Evolutionary conservation across 2,329 filamentous ascomycete species (phyloP), one percentile per base, ranked within the genome.

Genomic region (Diaporthe caulivora): DNA sequence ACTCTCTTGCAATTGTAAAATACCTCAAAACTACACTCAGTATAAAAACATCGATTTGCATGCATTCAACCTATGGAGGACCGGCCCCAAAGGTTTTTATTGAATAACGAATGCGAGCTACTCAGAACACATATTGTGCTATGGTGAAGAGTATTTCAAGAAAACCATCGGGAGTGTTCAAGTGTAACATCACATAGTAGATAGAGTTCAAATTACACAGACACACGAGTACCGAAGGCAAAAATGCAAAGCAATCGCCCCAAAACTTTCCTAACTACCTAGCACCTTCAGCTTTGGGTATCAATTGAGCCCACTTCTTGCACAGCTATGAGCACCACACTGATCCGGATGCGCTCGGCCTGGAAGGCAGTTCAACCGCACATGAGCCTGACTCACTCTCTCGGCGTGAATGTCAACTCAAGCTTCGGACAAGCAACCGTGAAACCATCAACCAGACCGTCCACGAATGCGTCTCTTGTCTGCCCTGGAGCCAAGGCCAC

Each of bases 401-500:
- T 60, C 29, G 67, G 57, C 8, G 73, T 73, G n/a, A 75, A 75
- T 9, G 74, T 29, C 42, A 75, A 18, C 1, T 75, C 51, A 11
- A 75, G 44, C 40, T 65, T 65, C 21, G 71, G 71, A 31, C 55
- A 71, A 31, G 69, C 40, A 29, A 72, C n/a, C 8, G 74, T 74
- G 53, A 75, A 75, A 10, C 68, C 70, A 42, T 75, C 74, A 2
- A 69, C 34, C 9, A 74, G 40, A 21, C 64, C 64, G 26, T 57
- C 37, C 21, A 65, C 17, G 34, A 74, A 75, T 2, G 64, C 69
- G 40, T 62, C 40, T 31, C 34, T 67, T 1, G 67, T 62, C 60
- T 73, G 71, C 17, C 74, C 74, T 8, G 74, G 71, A 34, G 74
- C 71, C 17, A 75, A 37, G 8, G 11, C 53, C 6, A 75, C 60